Base-by-base conservation (phyloP, 345 rosid species). In the Pistacia vera region DNA sequence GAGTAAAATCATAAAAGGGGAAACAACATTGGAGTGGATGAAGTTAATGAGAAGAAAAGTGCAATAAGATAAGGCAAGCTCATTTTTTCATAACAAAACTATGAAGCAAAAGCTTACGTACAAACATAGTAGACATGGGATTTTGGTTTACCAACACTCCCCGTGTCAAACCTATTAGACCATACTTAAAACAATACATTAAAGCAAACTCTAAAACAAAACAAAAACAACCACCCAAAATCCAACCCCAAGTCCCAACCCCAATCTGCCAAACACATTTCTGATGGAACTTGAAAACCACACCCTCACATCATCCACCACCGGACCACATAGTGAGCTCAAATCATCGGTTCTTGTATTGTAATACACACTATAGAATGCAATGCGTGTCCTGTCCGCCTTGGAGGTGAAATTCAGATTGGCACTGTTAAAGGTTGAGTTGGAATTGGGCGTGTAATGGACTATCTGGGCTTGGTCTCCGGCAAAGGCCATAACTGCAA, bases 261-360 rank as follows among this genome's bases (percentile, higher is more conserved):
- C 79, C 12, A 83, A 35, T 10, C 60, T 79, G 5, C 81, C 80
- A n/a, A 75, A n/a, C 48, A 69, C 86, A 66, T 38, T 69, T 66
- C 80, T 74, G 18, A 77, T 20, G 6, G 90, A 84, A 36, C 82
- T 83, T 0, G 97, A 86, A 77, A 84, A 88, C 98, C 97, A 92
- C 11, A 96, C 98, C 74, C 90, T 81, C 12, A 96, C 86, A 61
- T 93, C 91, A n/a, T 96, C 99, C 68, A 96, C 86, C 75, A 96
- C 99, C 2, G 99, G 99, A 66, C 99, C 99, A 13, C 99, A 96
- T 28, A 96, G 76, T 3, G 99, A 96, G 87, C 98, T 93, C 99
- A 91, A 89, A 79, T 93, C 99, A 68, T 96, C 98, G 0, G 84
- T 90, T 88, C 99, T 89, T 2, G 98, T 93, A 51, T 96, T 96